phyloP scores from a whole-genome alignment of 1,139 yeast genomes.

The Lodderomyces beijingensis region DNA sequence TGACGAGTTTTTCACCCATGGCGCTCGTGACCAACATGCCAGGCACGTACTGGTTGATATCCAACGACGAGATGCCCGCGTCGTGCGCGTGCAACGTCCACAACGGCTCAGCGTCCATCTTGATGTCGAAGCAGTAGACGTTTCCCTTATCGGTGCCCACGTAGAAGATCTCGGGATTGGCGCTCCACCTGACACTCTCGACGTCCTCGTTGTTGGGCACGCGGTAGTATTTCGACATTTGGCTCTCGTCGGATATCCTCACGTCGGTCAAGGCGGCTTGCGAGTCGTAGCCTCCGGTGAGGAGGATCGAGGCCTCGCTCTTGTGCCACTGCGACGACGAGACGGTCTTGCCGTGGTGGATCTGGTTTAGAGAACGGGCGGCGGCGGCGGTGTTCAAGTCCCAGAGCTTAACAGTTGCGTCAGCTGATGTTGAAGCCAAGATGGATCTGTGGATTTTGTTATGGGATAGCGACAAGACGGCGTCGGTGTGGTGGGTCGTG shows the following conservation, averaged over 20 bases:
- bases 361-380: constrained; percentile 60
- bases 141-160: constrained; percentile 94
- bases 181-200: constrained; percentile 70
- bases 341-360: constrained; percentile 70
- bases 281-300: constrained; percentile 93
- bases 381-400: constrained; percentile 74
- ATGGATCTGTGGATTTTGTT: constrained; percentile 80
- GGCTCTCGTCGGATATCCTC: constrained; percentile 61
- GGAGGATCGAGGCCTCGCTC: constrained; percentile 67
- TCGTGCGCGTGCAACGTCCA: constrained; percentile 99
- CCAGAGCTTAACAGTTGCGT: constrained; percentile 92
- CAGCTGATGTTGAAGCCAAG: constrained; percentile 93
- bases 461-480: constrained; percentile 82
- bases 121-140: constrained; percentile 83
- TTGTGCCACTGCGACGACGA: constrained; percentile 87
- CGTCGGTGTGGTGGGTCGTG: constrained; percentile 86
- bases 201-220: constrained; percentile 72
- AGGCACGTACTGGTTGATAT: constrained; percentile 60
- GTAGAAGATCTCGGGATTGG: constrained; percentile 62
- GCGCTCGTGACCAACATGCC: constrained; percentile 86
- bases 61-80: constrained; percentile 82
- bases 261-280: constrained; percentile 79
- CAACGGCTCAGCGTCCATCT: constrained; percentile 63
- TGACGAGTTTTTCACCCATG: constrained; percentile 81
- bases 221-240: constrained; percentile 59